phyloP scores from a whole-genome alignment of 805 yeast genomes.

The Wickerhamiella allomyrinae region DNA sequence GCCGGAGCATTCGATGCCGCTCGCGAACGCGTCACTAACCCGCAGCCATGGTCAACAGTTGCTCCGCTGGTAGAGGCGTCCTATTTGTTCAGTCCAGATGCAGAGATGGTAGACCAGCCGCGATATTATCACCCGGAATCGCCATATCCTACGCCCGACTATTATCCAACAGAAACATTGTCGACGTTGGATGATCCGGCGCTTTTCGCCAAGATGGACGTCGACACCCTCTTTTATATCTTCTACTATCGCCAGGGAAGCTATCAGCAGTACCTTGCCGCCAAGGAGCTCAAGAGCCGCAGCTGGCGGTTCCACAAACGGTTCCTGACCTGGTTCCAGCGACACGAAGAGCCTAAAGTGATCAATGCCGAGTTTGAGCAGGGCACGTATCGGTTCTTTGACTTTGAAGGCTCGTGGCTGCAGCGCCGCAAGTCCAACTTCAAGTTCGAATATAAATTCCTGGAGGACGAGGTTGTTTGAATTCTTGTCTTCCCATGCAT shows the following conservation, averaged over 20 bases:
- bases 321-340: conserved; percentile 67
- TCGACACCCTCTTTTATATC: conserved; percentile 80
- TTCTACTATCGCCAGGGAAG: conserved; percentile 75
- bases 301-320: conserved; percentile 74
- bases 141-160: conserved; percentile 80
- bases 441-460: conserved; percentile 33
- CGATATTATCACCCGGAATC: conserved; percentile 58
- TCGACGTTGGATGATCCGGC: conserved; percentile 38
- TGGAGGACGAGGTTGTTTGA: conserved; percentile 28
- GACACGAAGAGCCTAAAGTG: conserved; percentile 40
- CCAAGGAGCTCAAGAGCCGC: conserved; percentile 61
- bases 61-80: conserved; percentile 58
- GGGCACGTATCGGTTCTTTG: conserved; percentile 67
- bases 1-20: conserved; percentile 28
- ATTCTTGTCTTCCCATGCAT: too few relatives aligned
- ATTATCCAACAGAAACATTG: conserved; percentile 74
- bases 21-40: conserved; percentile 33
- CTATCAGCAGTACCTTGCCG: conserved; percentile 61
- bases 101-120: conserved; percentile 79
- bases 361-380: conserved; percentile 31
- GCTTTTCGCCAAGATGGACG: conserved; percentile 56
- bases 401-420: conserved; percentile 58
- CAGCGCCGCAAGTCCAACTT: conserved; percentile 47
- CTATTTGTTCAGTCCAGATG: conserved; percentile 80
- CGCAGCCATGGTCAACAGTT: conserved; percentile 38